Evolutionary conservation across 148 eudicot genomes (phyloP).

Genomic region (Diospyros kaki): DNA sequence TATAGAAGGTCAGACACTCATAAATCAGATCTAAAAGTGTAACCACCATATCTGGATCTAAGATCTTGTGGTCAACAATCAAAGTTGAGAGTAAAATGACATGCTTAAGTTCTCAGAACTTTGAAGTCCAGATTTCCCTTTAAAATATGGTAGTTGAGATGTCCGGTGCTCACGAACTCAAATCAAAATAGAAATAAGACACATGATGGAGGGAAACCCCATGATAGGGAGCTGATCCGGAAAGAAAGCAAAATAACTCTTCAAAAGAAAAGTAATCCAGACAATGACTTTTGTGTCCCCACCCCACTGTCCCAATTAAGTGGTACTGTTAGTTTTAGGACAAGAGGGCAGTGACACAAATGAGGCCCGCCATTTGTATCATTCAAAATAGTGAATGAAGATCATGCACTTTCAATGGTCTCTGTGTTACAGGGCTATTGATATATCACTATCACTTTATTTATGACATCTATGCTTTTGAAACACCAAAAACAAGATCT

Average conservation of each 20-base stretch:
- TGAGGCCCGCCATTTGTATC: constrained; percentile 2
- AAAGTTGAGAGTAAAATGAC: neutral
- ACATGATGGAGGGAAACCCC: neutral
- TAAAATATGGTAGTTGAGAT: constrained; percentile 8
- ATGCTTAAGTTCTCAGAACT: neutral
- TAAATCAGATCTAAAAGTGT: neutral
- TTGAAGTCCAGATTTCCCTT: neutral
- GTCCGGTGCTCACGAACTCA: neutral
- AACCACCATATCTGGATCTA: constrained; percentile 4
- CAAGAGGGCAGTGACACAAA: neutral
- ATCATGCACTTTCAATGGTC: constrained; percentile 7
- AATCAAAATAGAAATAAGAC: neutral
- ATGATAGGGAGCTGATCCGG: neutral
- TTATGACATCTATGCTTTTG: constrained; percentile 1
- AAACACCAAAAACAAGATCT: constrained; percentile 2
- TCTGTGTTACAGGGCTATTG: constrained; percentile 2
- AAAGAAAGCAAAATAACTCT: neutral
- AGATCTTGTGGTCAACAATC: constrained; percentile 3
- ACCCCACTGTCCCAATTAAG: neutral
- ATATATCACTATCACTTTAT: constrained; percentile 12
- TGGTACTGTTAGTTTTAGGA: neutral
- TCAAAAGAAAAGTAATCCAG: neutral
- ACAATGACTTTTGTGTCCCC: neutral
- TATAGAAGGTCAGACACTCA: neutral
- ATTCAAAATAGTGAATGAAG: constrained; percentile 1